These are phyloP conservation scores for Tolypocladium cylindrosporum DNA, from an alignment of 2,329 filamentous ascomycete genomes.

Conservation along the genomic window DNA sequence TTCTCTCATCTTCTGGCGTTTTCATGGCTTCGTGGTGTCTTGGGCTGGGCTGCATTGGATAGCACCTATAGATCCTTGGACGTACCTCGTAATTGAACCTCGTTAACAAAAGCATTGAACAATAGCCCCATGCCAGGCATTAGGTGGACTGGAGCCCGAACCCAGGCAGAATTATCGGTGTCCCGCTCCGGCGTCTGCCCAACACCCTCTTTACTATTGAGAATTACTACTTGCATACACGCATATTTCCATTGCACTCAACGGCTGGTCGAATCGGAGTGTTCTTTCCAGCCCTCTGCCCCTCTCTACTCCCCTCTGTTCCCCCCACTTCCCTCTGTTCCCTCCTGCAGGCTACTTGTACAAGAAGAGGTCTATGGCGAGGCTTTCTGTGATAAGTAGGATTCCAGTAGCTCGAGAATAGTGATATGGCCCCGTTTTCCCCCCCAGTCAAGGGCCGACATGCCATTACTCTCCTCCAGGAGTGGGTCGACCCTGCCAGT, in stretches of 20 bases:
- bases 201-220: too few species aligned
- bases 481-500: neutral
- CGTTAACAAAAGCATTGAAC: neutral
- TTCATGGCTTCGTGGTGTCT: neutral
- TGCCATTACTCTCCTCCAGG: rapidly evolving
- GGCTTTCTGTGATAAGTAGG: neutral
- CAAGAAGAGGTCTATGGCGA: too few species aligned
- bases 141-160: too few species aligned
- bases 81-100: neutral
- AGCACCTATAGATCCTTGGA: neutral
- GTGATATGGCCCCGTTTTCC: too few species aligned
- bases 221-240: too few species aligned
- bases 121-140: too few species aligned
- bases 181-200: too few species aligned
- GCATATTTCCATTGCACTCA: too few species aligned
- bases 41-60: neutral
- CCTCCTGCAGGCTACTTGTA: neutral
- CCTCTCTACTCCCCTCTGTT: too few species aligned
- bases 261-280: too few species aligned
- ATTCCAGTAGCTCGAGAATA: neutral
- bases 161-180: too few species aligned
- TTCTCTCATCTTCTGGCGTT: neutral
- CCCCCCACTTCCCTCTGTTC: neutral
- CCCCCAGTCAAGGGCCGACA: neutral
- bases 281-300: too few species aligned